Percentiles rank a stretch among this genome's conserved stretches.
phyloP scores from a whole-genome alignment of 371 early-diverging fungal species.

The Haplosporangium sp. region DNA sequence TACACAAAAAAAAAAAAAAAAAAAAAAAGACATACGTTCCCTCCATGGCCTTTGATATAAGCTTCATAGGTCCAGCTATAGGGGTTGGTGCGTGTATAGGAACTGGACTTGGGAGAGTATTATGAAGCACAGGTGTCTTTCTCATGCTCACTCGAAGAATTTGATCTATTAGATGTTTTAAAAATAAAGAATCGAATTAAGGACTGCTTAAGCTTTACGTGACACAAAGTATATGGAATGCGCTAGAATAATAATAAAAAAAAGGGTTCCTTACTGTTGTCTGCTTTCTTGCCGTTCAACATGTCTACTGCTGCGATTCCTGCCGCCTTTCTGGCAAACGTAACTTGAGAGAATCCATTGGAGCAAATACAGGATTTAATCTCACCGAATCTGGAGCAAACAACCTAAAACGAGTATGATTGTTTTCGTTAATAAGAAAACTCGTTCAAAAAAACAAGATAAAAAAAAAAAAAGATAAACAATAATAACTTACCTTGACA shows the following conservation, averaged over 20 bases:
- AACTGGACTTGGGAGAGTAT: background rate
- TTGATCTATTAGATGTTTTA: constrained; percentile 21
- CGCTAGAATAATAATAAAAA: too few relatives aligned
- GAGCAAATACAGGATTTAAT: constrained; percentile 43
- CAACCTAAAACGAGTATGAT: constrained; percentile 15
- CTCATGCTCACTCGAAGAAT: constrained; percentile 39
- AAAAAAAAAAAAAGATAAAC: background rate
- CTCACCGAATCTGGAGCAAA: constrained; percentile 55
- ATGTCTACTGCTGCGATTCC: constrained; percentile 44
- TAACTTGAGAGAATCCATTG: constrained; percentile 49
- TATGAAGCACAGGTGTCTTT: constrained; percentile 27
- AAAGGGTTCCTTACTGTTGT: constrained; percentile 26
- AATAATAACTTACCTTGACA: constrained; percentile 60
- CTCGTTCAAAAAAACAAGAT: background rate
- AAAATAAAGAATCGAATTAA: background rate
- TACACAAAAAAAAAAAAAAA: background rate
- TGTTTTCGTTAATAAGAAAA: too few relatives aligned
- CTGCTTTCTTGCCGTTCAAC: constrained; percentile 51
- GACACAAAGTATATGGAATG: too few relatives aligned
- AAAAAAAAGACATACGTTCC: constrained; percentile 36
- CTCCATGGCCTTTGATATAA: constrained; percentile 32
- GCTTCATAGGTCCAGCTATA: constrained; percentile 38
- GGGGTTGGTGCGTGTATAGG: constrained; percentile 25
- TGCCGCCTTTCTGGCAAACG: constrained; percentile 46
- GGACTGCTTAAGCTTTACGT: too few relatives aligned